A percentile compares a stretch with the other conserved stretches of the same genome.
These are phyloP conservation scores for Apiotrichum sp. DNA, from an alignment of 1,284 basidiomycete genomes.

Conservation along the genomic window DNA sequence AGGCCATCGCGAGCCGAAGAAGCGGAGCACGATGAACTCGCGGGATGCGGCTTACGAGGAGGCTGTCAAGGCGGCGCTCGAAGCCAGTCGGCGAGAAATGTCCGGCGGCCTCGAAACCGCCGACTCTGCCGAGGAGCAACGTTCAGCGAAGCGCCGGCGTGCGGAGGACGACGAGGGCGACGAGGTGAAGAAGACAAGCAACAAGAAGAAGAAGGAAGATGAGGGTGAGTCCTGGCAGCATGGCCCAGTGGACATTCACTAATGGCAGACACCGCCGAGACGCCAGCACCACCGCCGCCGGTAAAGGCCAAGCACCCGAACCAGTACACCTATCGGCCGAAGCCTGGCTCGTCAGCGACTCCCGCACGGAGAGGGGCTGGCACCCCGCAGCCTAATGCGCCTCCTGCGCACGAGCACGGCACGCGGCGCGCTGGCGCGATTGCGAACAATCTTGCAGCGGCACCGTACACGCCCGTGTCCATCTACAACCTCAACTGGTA, in stretches of 20 bases:
- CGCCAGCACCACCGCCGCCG: slow-evolving; percentile 1
- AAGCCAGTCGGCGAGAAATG: slow-evolving; percentile 40
- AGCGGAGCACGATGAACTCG: slow-evolving; percentile 95
- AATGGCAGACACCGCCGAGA: slow-evolving; percentile 4
- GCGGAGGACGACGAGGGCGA: slow-evolving; percentile 27
- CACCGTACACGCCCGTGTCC: slow-evolving; percentile 25
- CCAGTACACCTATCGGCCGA: slow-evolving; percentile 57
- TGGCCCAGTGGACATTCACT: neutral
- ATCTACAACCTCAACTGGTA: slow-evolving; percentile 61
- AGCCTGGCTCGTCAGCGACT: slow-evolving; percentile 31
- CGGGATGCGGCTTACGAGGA: slow-evolving; percentile 91
- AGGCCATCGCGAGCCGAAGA: slow-evolving; percentile 52
- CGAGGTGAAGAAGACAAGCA: slow-evolving; percentile 14
- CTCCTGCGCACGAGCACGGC: slow-evolving; percentile 38
- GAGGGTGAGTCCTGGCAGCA: slow-evolving; percentile 27
- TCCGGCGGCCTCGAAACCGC: slow-evolving; percentile 16
- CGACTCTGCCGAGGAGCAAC: slow-evolving; percentile 9
- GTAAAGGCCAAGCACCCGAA: slow-evolving; percentile 51
- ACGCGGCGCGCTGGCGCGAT: slow-evolving; percentile 45
- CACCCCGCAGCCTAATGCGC: slow-evolving; percentile 15
- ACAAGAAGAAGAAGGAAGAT: slow-evolving; percentile 40
- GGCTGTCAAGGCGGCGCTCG: slow-evolving; percentile 57
- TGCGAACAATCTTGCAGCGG: slow-evolving; percentile 28
- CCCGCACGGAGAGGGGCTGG: slow-evolving; percentile 10
- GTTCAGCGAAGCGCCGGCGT: slow-evolving; percentile 45